Conservation (phyloP, 2,329 filamentous ascomycete genomes). For the Aspergillus tubingensis region DNA sequence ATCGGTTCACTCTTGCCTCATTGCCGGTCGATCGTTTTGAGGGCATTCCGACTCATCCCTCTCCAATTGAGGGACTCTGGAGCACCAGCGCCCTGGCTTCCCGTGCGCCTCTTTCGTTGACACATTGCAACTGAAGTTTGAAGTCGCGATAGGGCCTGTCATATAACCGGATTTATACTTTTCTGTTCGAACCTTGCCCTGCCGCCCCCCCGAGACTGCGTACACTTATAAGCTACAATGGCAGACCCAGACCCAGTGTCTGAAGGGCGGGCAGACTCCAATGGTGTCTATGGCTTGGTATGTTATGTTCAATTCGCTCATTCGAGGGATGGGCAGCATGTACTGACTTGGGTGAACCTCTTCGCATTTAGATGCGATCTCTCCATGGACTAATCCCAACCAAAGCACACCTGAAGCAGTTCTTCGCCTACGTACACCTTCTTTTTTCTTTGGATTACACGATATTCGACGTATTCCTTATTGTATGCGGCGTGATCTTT, state of each 20-base stretch:
- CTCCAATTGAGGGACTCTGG: not conserved
- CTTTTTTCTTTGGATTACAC: slow-evolving; percentile 33
- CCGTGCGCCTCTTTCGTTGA: not conserved
- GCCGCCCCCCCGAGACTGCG: not conserved
- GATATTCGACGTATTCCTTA: slow-evolving; percentile 29
- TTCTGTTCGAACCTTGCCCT: not conserved
- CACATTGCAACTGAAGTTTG: not conserved
- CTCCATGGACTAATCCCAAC: slow-evolving; percentile 23
- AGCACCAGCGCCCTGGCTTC: not conserved
- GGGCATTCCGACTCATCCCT: not conserved
- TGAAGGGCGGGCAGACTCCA: slow-evolving; percentile 3
- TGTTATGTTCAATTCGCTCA: not conserved
- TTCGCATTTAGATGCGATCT: slow-evolving; percentile 8
- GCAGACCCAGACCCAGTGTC: not conserved
- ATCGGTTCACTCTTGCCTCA: slow-evolving; percentile 6
- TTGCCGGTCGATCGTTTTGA: not conserved
- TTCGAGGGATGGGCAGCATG: not conserved
- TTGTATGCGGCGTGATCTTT: slow-evolving; percentile 31
- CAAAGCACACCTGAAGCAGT: slow-evolving; percentile 20
- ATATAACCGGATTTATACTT: not conserved
- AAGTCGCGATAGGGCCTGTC: not conserved
- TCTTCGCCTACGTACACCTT: slow-evolving; percentile 27
- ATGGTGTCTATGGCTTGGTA: not conserved
- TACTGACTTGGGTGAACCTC: not conserved
- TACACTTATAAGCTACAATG: slow-evolving; percentile 6